These are phyloP conservation scores for Aspergillus aculeatinus DNA, from an alignment of 2,329 filamentous ascomycete genomes.

Conservation along the genomic window DNA sequence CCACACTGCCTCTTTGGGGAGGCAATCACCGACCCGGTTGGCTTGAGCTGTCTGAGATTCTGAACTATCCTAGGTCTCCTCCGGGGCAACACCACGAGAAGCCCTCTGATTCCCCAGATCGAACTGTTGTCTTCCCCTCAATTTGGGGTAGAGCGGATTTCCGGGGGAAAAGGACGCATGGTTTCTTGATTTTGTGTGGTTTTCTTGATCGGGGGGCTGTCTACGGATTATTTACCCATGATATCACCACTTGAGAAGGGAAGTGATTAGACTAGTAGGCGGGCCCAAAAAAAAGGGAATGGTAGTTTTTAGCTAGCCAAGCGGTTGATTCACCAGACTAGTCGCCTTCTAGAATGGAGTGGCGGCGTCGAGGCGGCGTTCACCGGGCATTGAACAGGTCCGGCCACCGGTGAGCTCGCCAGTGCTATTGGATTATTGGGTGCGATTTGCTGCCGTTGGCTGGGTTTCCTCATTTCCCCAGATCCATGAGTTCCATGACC, in stretches of 20 bases:
- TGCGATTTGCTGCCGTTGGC: too few species aligned
- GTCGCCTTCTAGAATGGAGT: not conserved
- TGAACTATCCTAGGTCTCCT: too few species aligned
- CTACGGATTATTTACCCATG: too few species aligned
- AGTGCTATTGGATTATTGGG: not conserved
- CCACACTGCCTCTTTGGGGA: not conserved
- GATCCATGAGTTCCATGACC: not conserved
- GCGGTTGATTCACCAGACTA: not conserved
- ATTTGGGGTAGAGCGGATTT: not conserved
- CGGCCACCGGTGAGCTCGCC: not conserved
- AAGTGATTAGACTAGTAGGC: too few species aligned
- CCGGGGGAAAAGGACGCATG: not conserved
- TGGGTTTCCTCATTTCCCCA: not conserved
- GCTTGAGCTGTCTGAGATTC: not conserved
- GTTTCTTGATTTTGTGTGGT: too few species aligned
- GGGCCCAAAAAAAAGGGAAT: too few species aligned
- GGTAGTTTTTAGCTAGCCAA: not conserved
- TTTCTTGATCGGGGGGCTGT: too few species aligned
- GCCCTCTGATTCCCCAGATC: not conserved
- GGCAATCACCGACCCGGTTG: not conserved
- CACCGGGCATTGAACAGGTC: not conserved
- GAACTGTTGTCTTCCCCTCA: not conserved
- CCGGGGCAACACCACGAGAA: not conserved
- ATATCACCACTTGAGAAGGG: too few species aligned
- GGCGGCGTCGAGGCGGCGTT: not conserved